Evolutionary conservation across 2,329 filamentous ascomycete genomes (phyloP).

Genomic region (Ophiocordyceps camponoti-leonardi): DNA sequence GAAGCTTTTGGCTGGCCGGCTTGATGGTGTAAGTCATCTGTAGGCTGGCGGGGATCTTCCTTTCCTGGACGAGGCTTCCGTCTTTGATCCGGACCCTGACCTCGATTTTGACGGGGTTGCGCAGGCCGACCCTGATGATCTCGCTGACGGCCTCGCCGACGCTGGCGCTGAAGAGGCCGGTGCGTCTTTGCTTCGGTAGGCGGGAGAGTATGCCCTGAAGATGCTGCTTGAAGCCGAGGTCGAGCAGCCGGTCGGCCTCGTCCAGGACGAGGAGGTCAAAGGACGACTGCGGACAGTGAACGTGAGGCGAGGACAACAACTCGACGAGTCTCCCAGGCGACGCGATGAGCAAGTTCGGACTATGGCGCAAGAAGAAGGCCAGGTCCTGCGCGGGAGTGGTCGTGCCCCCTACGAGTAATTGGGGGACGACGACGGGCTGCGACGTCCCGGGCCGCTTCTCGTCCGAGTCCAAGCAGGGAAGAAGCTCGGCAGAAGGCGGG

Average conservation of each 20-base stretch:
- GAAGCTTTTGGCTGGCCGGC: constrained; percentile 64
- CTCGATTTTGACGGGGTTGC: constrained; percentile 88
- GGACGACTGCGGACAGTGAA: constrained; percentile 72
- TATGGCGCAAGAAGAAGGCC: constrained; percentile 64
- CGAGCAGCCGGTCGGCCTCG: constrained; percentile 81
- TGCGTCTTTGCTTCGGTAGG: constrained; percentile 82
- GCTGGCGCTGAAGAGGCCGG: constrained; percentile 85
- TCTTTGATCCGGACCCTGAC: constrained; percentile 71
- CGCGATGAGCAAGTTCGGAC: constrained; percentile 76
- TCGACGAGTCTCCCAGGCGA: constrained; percentile 85
- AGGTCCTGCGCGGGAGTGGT: constrained; percentile 71
- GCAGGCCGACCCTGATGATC: constrained; percentile 76
- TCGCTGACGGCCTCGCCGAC: constrained; percentile 92
- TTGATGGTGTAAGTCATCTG: constrained; percentile 73
- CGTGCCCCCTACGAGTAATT: constrained; percentile 72
- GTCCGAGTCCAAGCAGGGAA: constrained; percentile 35
- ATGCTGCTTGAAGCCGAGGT: constrained; percentile 87
- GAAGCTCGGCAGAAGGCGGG: constrained; percentile 51
- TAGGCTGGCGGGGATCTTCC: constrained; percentile 79
- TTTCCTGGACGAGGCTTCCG: constrained; percentile 55
- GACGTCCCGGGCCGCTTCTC: constrained; percentile 33
- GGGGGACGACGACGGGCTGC: constrained; percentile 51
- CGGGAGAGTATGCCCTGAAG: constrained; percentile 69
- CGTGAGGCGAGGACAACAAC: constrained; percentile 68
- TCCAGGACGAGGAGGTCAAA: constrained; percentile 90